Base-by-base conservation (phyloP, 352 stramenopile species). In the Phytophthora pseudosyringae region DNA sequence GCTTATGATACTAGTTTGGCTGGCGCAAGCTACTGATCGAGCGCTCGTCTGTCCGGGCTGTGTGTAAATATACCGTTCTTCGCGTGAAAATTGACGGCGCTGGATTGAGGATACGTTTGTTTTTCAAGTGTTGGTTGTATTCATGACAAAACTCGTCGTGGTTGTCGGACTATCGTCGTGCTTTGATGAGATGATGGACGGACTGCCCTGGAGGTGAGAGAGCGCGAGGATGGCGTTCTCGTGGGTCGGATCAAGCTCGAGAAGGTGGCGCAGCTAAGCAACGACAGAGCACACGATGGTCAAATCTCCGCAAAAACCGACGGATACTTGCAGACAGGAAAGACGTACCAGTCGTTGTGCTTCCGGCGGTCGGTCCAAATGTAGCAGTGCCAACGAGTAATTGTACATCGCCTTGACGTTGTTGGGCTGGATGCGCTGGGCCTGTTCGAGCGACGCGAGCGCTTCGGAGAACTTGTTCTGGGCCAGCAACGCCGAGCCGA, bases 361-460 rank as follows among this genome's bases (percentile, higher is more conserved):
- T 47, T 80, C 63, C 0, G 55, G 31, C 0, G 40, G 51, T 29
- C 71, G 53, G 0, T 52, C 49, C 25, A 90, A 59, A 31, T 82
- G 64, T 45, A 89, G 56, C 43, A 88, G 73, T 46, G 73, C 77
- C 2, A 91, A 64, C 4, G 73, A 81, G 16, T 54, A 56, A 49
- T 91, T 89, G 76, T 87, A 91, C 9, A 73, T 53, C 11, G 80
- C 79, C 60, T 91, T 91, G 51, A 66, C 32, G 57, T 83, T 90
- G 16, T 64, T 57, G 3, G 84, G 77, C 45, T 91, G 76, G 16
- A 90, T 78, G 7, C 53, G 75, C 18, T 79, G 66, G 2, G 84
- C 82, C 12, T 73, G 56, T 15, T 73, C 32, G 52, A 88, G 84
- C 0, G 59, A 69, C 10, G 46, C 58, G 0, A 89, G 57, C 10